Conservation (phyloP, 352 stramenopile genomes). For the Phytopythium kandeliae region DNA sequence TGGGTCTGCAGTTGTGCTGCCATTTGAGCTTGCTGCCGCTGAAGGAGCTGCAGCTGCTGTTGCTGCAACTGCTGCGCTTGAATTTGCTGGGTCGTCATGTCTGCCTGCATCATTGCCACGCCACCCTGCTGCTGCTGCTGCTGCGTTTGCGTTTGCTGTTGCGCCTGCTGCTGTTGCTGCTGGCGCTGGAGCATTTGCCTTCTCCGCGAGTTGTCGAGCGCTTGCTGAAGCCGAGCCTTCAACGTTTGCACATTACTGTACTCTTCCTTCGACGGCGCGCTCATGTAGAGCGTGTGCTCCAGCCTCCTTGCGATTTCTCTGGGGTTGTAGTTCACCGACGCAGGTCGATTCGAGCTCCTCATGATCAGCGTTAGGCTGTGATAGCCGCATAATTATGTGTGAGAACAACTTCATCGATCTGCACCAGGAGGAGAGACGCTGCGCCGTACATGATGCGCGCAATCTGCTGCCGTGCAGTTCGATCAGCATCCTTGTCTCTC, state of each 20-base stretch:
- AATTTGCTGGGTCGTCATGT: conserved; percentile 25
- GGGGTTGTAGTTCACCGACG: conserved; percentile 85
- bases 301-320: conserved; percentile 78
- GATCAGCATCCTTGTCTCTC: conserved; percentile 82
- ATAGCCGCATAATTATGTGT: neutral
- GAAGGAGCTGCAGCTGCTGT: conserved; percentile 52
- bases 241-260: conserved; percentile 87
- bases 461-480: conserved; percentile 78
- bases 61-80: conserved; percentile 50
- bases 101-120: conserved; percentile 16
- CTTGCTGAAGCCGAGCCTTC: conserved; percentile 76
- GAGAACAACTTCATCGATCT: neutral
- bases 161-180: conserved; percentile 44
- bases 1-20: conserved; percentile 66
- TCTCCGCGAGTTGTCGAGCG: conserved; percentile 75
- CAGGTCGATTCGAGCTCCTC: conserved; percentile 85
- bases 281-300: conserved; percentile 87
- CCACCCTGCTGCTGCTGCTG: conserved; percentile 27
- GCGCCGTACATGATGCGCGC: conserved; percentile 81
- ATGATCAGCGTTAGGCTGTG: conserved; percentile 83
- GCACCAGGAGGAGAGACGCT: neutral
- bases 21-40: conserved; percentile 70
- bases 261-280: conserved; percentile 71
- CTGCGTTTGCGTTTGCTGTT: conserved; percentile 28
- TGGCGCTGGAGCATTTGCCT: conserved; percentile 68